Evolutionary conservation across 805 yeast genomes (phyloP), one percentile per base, ranked within the genome.

Genomic region (Starmera quercuum): DNA sequence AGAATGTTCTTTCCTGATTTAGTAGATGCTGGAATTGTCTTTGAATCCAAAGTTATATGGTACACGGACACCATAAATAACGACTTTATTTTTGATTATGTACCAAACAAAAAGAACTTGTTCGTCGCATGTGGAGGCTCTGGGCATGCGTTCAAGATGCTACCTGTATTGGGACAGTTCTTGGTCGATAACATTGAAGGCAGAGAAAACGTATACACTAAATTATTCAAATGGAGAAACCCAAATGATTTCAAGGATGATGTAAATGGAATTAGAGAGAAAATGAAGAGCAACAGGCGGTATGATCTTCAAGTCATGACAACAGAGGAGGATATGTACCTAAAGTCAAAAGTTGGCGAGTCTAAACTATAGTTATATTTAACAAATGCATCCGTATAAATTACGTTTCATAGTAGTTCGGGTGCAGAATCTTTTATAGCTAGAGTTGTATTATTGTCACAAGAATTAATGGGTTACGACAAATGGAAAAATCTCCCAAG

Each of bases 101-200:
- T 55, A 20, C 61, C 63, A n/a, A 40, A 38, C 5, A 49, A 47
- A 26, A 45, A 51, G 14, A 48, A 48, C 5, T 34, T 56, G 8
- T 45, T 56, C 41, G 60, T 57, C 18, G 56, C 59, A 2, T 41
- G 50, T 43, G 62, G 63, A 29, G 63, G 60, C 12, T 57, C 61
- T 3, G 61, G 60, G 3, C 63, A 58, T 44, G 61, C 55, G 0
- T 58, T 58, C 44, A 57, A 58, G 39, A 46, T 56, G 51, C 39
- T 56, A 9, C 61, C 63, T 5, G 59, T 56, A 6, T 34, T 56
- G 21, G 61, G 61, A 1, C 47, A 43, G 29, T 53, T 48, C 29
- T 33, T 56, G 26, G 61, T 57, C 10, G 54, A 56, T 24, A 24
- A 34, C 11, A 20, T 46, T 16, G 29, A 38, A 27, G 42, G 36